A percentile compares a stretch with the other conserved stretches of the same genome.
phyloP scores from a whole-genome alignment of 1,284 basidiomycete species.

The Athelia sp. region DNA sequence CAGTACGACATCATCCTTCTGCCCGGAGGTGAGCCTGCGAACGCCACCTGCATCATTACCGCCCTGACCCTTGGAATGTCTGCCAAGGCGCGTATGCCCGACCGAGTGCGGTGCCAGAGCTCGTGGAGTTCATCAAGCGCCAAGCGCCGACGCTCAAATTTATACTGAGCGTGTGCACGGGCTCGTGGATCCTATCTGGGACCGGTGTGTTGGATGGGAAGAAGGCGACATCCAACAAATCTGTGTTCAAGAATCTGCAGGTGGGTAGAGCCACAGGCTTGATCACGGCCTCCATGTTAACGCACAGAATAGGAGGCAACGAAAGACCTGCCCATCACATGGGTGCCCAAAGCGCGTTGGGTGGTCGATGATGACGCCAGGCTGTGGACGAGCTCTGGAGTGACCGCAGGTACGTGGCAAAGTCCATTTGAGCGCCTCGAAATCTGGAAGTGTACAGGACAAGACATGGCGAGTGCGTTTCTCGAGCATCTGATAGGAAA shows the following conservation, averaged over 20 bases:
- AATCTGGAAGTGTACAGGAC: constrained; percentile 14
- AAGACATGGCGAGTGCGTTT: constrained; percentile 31
- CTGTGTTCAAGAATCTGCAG: constrained; percentile 11
- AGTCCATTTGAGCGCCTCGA: neutral
- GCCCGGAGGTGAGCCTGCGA: constrained; percentile 14
- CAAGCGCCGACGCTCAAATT: constrained; percentile 18
- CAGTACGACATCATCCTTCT: constrained; percentile 20
- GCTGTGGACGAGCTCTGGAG: constrained; percentile 34
- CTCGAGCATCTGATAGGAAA: constrained; percentile 27
- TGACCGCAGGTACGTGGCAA: constrained; percentile 26
- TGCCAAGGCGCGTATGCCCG: too few species aligned
- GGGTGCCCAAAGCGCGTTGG: constrained; percentile 33
- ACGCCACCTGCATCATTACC: too few species aligned
- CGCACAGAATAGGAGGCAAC: constrained; percentile 14
- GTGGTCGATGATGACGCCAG: constrained; percentile 29
- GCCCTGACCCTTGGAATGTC: too few species aligned
- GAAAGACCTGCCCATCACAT: constrained; percentile 18
- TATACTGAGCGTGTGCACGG: constrained; percentile 18
- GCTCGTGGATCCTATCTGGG: constrained; percentile 19
- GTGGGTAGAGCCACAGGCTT: constrained; percentile 5
- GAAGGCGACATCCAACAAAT: constrained; percentile 22
- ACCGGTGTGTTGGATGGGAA: constrained; percentile 19
- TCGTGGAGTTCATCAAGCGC: constrained; percentile 16
- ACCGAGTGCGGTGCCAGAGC: neutral
- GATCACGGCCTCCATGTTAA: neutral